Percentiles rank a stretch among this genome's conserved stretches.
phyloP scores from a whole-genome alignment of 495 filamentous ascomycete species.

The Aspergillus coremiiformis region DNA sequence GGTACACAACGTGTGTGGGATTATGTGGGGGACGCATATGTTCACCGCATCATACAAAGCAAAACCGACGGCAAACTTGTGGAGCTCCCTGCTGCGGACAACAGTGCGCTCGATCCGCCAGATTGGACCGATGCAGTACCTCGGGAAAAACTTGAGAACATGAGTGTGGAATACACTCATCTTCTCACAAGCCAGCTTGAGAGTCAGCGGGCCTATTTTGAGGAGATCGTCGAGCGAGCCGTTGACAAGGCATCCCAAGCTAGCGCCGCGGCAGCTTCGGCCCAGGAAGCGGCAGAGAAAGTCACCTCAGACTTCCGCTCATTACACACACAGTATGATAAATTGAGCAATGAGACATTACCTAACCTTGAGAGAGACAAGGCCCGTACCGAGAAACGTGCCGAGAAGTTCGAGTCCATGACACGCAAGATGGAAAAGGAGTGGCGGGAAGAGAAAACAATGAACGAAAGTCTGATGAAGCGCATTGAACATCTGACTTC shows the following conservation, averaged over 20 bases:
- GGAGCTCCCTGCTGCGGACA: constrained; percentile 57
- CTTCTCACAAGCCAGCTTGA: constrained; percentile 88
- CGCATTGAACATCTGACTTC: constrained; percentile 60
- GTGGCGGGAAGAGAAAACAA: constrained; percentile 80
- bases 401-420: constrained; percentile 63
- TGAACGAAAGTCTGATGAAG: constrained; percentile 70
- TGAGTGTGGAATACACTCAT: constrained; percentile 89
- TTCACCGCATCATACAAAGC: constrained; percentile 87
- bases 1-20: constrained; percentile 95
- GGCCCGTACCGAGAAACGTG: constrained; percentile 56
- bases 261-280: constrained; percentile 54
- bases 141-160: constrained; percentile 82
- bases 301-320: constrained; percentile 44
- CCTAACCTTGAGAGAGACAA: constrained; percentile 62
- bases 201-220: constrained; percentile 86
- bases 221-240: constrained; percentile 84
- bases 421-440: constrained; percentile 69
- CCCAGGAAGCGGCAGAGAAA: constrained; percentile 45
- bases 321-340: constrained; percentile 49
- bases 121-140: constrained; percentile 67
- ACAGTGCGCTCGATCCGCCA: constrained; percentile 37
- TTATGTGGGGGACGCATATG: constrained; percentile 89
- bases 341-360: constrained; percentile 51
- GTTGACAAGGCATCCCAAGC: constrained; percentile 84
- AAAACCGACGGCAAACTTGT: constrained; percentile 85